Evolutionary conservation across 2,329 filamentous ascomycete species (phyloP).

Genomic region (Waltergamsia citrina): DNA sequence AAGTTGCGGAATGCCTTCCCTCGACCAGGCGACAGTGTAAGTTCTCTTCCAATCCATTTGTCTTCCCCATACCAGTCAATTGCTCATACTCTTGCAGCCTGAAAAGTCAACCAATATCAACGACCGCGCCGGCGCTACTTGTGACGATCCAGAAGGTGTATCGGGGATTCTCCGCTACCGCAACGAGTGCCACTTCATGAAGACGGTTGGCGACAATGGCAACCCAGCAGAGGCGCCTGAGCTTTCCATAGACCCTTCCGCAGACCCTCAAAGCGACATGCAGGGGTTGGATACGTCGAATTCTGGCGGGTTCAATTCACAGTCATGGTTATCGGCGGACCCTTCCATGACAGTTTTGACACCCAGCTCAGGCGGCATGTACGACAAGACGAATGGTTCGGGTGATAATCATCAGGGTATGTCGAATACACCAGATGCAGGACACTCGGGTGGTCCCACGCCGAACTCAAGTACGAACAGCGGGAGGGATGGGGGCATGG

Average conservation of each 20-base stretch:
- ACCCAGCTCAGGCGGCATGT: slow-evolving; percentile 21
- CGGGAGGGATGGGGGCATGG: slow-evolving; percentile 6
- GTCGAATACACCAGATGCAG: slow-evolving; percentile 36
- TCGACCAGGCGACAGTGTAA: slow-evolving; percentile 40
- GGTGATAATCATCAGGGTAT: slow-evolving; percentile 27
- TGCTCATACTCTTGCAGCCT: not conserved
- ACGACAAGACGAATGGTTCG: slow-evolving; percentile 17
- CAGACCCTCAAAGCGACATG: slow-evolving; percentile 20
- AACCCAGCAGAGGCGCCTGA: slow-evolving; percentile 28
- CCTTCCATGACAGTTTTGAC: slow-evolving; percentile 26
- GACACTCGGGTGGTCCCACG: slow-evolving; percentile 44
- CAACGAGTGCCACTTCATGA: slow-evolving; percentile 34
- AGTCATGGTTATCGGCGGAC: slow-evolving; percentile 29
- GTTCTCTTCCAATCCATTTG: slow-evolving; percentile 14
- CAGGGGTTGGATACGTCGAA: slow-evolving; percentile 11
- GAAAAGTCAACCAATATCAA: not conserved
- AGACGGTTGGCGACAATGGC: slow-evolving; percentile 26
- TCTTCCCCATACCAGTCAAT: not conserved
- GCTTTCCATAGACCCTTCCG: too few species aligned
- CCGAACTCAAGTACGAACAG: slow-evolving; percentile 42
- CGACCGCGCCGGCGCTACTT: slow-evolving; percentile 7
- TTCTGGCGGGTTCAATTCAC: slow-evolving; percentile 17
- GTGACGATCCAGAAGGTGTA: slow-evolving; percentile 24
- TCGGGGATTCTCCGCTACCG: slow-evolving; percentile 33
- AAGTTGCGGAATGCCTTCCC: slow-evolving; percentile 46